Evolutionary conservation across 306 rosid genomes (phyloP), one percentile per base, ranked within the genome.

Genomic region (Sicyos baderoa): DNA sequence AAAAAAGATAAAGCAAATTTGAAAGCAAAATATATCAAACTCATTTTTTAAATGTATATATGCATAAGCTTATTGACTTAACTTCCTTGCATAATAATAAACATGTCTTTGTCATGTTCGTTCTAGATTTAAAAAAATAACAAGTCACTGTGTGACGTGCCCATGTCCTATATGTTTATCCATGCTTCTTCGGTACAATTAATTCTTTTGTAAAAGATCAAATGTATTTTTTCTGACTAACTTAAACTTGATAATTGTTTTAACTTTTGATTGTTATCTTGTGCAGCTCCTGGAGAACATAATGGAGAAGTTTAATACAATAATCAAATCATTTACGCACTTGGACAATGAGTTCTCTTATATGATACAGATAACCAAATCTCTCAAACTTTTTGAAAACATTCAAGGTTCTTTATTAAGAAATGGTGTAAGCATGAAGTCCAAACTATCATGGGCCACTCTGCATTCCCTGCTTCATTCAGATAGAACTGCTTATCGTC

Each of bases 391-490:
- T 79, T 72, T 86, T 76, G 91, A 86, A 74, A 82, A 85, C 82
- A 80, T 94, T 76, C 88, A 89, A 73, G 84, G 78, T 35, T 76
- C 74, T 64, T 77, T 64, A 76, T 74, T 74, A 63, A 82, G 83
- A 82, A 90, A 88, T 76, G 92, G 84, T 77, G 85, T 79, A 76
- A 85, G 79, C 81, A 77, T 82, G 84, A 79, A 83, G 75, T 89
- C 86, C 50, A 84, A 88, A 72, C 88, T 83, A 37, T 75, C 97
- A 35, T 94, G 99, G 97, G 80, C 88, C 74, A 84, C 91, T 80
- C 81, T 94, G 71, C 97, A 94, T 85, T 90, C 99, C 51, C 97
- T 94, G 76, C 86, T 90, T 79, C 99, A 94, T 83, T 94, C 99
- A 55, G 96, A 85, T 60, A 88, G 91, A 83, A 79, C 78, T 54